Evolutionary conservation across 176 grass and related monocot species (phyloP).

Genomic region (Lolium rigidum): DNA sequence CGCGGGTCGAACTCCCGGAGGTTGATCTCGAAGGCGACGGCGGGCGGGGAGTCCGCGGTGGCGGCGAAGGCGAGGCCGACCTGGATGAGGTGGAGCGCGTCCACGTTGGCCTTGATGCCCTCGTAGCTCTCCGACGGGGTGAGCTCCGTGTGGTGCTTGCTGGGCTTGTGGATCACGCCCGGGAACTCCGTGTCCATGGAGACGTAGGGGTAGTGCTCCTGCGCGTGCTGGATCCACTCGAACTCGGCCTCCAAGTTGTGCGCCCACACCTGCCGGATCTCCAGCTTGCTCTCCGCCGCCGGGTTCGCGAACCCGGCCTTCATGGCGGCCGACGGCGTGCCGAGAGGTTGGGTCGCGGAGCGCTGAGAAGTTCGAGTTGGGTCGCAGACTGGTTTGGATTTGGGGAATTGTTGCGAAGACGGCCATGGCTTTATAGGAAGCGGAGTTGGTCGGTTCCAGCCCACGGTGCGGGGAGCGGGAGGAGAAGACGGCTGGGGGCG

Average conservation of each 20-base stretch:
- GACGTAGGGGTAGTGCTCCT: constrained; percentile 61
- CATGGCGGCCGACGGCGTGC: neutral
- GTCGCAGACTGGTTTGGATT: neutral
- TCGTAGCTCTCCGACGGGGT: constrained; percentile 63
- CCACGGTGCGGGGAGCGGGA: constrained; percentile 17
- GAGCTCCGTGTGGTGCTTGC: constrained; percentile 53
- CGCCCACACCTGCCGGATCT: constrained; percentile 81
- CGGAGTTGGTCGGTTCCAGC: neutral
- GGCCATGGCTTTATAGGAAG: constrained; percentile 27
- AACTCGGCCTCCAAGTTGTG: constrained; percentile 81
- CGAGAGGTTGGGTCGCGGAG: too few relatives aligned
- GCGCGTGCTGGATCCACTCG: constrained; percentile 48
- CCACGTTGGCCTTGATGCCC: constrained; percentile 72
- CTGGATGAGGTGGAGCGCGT: constrained; percentile 91
- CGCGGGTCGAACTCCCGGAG: constrained; percentile 82
- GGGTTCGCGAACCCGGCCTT: too few relatives aligned
- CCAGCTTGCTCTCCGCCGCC: neutral
- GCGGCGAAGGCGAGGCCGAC: constrained; percentile 73
- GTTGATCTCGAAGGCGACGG: constrained; percentile 85
- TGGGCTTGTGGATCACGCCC: constrained; percentile 60
- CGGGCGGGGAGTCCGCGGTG: constrained; percentile 20
- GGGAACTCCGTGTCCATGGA: constrained; percentile 99
- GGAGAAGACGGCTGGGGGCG: constrained; percentile 9
- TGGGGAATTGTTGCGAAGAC: neutral
- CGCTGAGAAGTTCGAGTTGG: too few relatives aligned